Conservation (phyloP, 225 moss, liverwort and hornwort genomes). For the Physcomitrium patens region DNA sequence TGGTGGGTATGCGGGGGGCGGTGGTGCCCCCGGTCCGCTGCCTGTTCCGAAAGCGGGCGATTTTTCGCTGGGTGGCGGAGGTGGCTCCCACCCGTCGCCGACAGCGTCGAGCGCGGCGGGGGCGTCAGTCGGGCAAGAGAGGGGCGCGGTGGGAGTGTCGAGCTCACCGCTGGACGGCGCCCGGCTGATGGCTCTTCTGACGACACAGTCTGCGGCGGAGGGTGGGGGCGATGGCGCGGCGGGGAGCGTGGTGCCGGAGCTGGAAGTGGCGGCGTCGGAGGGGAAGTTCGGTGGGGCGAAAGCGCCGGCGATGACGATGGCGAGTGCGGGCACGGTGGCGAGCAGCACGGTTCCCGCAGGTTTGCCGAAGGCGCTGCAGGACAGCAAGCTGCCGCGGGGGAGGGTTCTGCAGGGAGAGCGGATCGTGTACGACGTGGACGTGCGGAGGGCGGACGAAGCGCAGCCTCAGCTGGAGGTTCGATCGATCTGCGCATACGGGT, state of each 20-base stretch:
- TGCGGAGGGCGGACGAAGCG: constrained; percentile 73
- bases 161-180: constrained; percentile 95
- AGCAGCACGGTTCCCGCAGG: constrained; percentile 62
- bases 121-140: constrained; percentile 43
- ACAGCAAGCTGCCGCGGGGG: constrained; percentile 77
- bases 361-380: constrained; percentile 56
- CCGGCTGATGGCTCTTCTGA: constrained; percentile 94
- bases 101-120: constrained; percentile 40
- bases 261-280: constrained; percentile 51
- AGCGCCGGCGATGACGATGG: constrained; percentile 68
- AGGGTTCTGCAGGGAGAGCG: constrained; percentile 76
- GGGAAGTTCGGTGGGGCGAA: constrained; percentile 76
- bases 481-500: constrained; percentile 81
- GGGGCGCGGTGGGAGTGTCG: constrained; percentile 57
- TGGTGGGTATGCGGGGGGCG: constrained; percentile 68
- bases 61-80: constrained; percentile 53
- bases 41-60: constrained; percentile 43
- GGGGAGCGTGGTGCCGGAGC: constrained; percentile 40
- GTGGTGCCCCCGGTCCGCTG: constrained; percentile 56
- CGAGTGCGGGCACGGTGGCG: constrained; percentile 60
- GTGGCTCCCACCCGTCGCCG: constrained; percentile 55
- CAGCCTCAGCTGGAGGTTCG: constrained; percentile 91
- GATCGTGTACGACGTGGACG: constrained; percentile 84
- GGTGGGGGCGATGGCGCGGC: constrained; percentile 69
- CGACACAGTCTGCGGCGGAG: constrained; percentile 86